Evolutionary conservation across 1,284 basidiomycete genomes (phyloP).

Genomic region (Austroboletus niveus): DNA sequence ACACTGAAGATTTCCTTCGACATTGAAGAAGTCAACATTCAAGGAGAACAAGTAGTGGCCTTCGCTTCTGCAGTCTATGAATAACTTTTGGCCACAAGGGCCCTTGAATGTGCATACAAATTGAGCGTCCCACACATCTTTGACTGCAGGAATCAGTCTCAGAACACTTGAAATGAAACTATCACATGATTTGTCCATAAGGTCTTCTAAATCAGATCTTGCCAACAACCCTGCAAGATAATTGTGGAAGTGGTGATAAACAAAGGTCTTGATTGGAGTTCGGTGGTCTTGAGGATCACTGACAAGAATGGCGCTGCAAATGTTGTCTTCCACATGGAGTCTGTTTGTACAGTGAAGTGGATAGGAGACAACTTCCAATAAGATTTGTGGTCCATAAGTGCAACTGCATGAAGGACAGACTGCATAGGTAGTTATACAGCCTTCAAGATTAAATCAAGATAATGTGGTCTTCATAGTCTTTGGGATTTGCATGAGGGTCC

Average conservation of each 20-base stretch:
- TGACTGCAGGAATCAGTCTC: neutral
- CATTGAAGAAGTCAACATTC: neutral
- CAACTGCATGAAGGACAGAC: slow-evolving; percentile 21
- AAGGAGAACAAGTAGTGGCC: neutral
- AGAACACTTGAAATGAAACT: neutral
- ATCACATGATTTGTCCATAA: neutral
- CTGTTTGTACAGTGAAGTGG: neutral
- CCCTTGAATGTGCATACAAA: neutral
- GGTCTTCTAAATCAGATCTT: neutral
- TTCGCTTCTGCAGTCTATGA: neutral
- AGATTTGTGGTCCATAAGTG: slow-evolving; percentile 10
- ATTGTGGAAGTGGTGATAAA: neutral
- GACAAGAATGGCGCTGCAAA: neutral
- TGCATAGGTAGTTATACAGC: slow-evolving; percentile 14
- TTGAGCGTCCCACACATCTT: neutral
- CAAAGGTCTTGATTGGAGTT: neutral
- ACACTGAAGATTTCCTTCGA: neutral
- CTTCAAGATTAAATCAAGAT: slow-evolving; percentile 20
- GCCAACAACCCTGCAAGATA: neutral
- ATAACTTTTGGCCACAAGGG: neutral
- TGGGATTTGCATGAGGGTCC: neutral
- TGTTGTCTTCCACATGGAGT: neutral
- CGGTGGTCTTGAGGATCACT: neutral
- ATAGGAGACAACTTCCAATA: neutral
- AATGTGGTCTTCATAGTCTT: slow-evolving; percentile 11